Conservation (phyloP, 2,329 filamentous ascomycete species). For the Trichoderma simmonsii region DNA sequence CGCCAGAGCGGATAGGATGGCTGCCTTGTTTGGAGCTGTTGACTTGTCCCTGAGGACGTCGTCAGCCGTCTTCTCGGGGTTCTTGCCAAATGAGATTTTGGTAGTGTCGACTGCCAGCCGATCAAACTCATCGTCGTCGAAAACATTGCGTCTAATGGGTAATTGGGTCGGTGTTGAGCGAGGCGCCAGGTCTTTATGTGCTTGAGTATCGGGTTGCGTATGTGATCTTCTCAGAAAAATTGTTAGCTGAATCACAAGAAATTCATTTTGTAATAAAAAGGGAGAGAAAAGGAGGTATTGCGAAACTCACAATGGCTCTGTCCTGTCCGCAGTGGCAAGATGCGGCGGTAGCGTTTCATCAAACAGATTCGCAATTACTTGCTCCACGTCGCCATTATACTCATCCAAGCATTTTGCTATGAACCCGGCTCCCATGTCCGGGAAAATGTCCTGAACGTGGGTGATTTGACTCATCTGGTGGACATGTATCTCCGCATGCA, state of each 20-base stretch:
- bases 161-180: conserved; percentile 55
- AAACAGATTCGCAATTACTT: conserved; percentile 76
- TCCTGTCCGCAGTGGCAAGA: conserved; percentile 61
- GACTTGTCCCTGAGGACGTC: conserved; percentile 64
- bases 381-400: conserved; percentile 73
- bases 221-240: conserved; percentile 26
- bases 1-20: conserved; percentile 83
- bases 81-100: conserved; percentile 77
- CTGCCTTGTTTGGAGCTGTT: conserved; percentile 70
- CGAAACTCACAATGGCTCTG: conserved; percentile 55
- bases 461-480: conserved; percentile 82
- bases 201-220: conserved; percentile 24
- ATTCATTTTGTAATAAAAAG: neutral
- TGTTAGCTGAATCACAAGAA: conserved; percentile 21
- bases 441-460: conserved; percentile 91
- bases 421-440: conserved; percentile 80
- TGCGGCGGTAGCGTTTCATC: conserved; percentile 71
- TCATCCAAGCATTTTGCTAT: conserved; percentile 75
- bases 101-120: conserved; percentile 62
- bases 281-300: neutral
- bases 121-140: conserved; percentile 78
- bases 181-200: conserved; percentile 48
- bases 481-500: conserved; percentile 58
- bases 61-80: conserved; percentile 63
- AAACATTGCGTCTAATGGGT: conserved; percentile 66